phyloP scores from a whole-genome alignment of 2,329 filamentous ascomycete species.

The Exophiala aquamarina region DNA sequence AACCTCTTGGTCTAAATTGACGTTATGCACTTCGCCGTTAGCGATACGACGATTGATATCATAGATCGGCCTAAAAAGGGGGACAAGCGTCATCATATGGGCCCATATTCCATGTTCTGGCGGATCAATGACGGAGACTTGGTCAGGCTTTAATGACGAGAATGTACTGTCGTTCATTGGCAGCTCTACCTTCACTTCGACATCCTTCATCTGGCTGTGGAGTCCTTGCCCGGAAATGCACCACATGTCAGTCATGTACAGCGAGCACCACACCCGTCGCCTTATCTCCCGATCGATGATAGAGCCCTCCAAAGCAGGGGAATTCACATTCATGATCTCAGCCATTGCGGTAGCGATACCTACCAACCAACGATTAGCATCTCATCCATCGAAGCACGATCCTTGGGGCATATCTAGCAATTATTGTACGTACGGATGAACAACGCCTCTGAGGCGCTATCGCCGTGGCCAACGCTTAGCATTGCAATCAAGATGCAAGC shows the following conservation, averaged over 20 bases:
- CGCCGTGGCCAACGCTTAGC: constrained; percentile 25
- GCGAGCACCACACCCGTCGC: constrained; percentile 34
- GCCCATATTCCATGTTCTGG: constrained; percentile 36
- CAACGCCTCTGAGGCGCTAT: constrained; percentile 31
- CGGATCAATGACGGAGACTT: not conserved
- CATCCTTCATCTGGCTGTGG: constrained; percentile 31
- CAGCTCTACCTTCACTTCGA: constrained; percentile 16
- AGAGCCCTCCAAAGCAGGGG: constrained; percentile 1
- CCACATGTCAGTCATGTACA: constrained; percentile 36
- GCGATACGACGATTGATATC: constrained; percentile 34
- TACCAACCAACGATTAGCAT: constrained; percentile 1
- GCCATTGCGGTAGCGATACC: constrained; percentile 7
- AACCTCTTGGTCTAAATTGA: constrained; percentile 21
- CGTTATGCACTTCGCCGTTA: constrained; percentile 9
- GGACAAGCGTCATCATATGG: constrained; percentile 35
- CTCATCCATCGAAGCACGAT: not conserved
- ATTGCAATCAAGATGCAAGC: constrained; percentile 35
- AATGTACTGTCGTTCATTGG: constrained; percentile 34
- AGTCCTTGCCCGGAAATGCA: constrained; percentile 33
- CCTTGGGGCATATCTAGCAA: not conserved
- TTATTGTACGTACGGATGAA: constrained; percentile 30
- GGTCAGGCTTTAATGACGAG: constrained; percentile 4
- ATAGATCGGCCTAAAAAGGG: constrained; percentile 35
- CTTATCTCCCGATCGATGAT: constrained; percentile 29
- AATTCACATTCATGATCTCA: constrained; percentile 3